Base-by-base conservation (phyloP, 768 basidiomycete species). In the Tephrocybe sp. region DNA sequence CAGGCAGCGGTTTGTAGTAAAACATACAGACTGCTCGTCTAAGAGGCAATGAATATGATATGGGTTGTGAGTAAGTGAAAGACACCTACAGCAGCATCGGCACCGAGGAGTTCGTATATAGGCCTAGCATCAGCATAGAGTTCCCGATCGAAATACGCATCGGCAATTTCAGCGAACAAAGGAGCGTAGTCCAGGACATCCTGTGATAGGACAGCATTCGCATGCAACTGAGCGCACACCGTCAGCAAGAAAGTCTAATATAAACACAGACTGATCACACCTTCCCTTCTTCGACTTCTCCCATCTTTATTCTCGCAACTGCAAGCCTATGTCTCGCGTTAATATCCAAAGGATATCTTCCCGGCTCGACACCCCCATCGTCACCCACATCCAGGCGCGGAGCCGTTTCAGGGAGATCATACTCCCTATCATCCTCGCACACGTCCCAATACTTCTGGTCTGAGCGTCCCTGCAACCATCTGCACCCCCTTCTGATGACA, bases 401-500 rank as follows among this genome's bases (percentile, higher is more conserved):
- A 41, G 60, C 60, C 57, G 67, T 52, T 62, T 69, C 65, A 39
- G 69, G 65, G 16, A 77, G 60, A 61, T 93, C 91, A 61, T 81
- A 99, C 67, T 99, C 96, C 43, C 94, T 74, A 62, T 99, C 96
- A 63, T 99, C 95, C 26, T 79, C 79, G 48, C 84, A 80, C 17
- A 77, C 65, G 56, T 93, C 89, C 93, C 94, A 98, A 51, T 85
- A 84, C 48, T 72, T 75, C 62, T 88, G 85, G 40, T 79, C 72
- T 30, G 69, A 71, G 30, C 96, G 72, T 0, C 92, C 91, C 65
- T 98, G 92, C n/a, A 98, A 66, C 96, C 96, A 98, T 48, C 96
- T 72, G 45, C 81, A 86, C 1, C 94, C 95, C 45, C 72, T 74
- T 41, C 87, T 77, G 45, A 96, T 84, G 1, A 82, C 78, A 11